These are phyloP conservation scores for Termitomyces sp. DNA, from an alignment of 768 basidiomycete genomes.

Conservation along the genomic window DNA sequence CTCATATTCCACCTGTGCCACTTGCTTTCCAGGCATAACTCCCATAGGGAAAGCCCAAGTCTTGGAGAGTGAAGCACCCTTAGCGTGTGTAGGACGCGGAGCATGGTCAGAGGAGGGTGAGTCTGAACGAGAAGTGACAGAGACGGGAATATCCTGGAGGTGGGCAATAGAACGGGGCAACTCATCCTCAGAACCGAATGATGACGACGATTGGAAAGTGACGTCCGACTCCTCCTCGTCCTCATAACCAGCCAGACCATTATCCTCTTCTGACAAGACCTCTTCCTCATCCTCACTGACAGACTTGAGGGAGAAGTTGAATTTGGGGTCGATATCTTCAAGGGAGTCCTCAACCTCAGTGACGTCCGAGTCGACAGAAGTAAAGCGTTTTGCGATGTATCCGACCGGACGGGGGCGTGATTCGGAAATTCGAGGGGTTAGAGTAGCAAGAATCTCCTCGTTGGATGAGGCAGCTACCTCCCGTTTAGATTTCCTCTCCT, in stretches of 20 bases:
- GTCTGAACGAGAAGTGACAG: slow-evolving; percentile 19
- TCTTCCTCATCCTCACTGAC: slow-evolving; percentile 52
- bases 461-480: slow-evolving; percentile 4
- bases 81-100: slow-evolving; percentile 24
- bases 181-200: slow-evolving; percentile 53
- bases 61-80: slow-evolving; percentile 50
- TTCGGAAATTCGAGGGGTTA: slow-evolving; percentile 37
- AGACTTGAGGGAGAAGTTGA: slow-evolving; percentile 47
- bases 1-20: slow-evolving; percentile 28
- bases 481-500: slow-evolving; percentile 20
- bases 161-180: slow-evolving; percentile 27
- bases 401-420: slow-evolving; percentile 17
- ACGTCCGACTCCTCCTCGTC: slow-evolving; percentile 62
- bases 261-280: slow-evolving; percentile 45
- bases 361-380: slow-evolving; percentile 59
- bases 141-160: slow-evolving; percentile 20
- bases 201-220: slow-evolving; percentile 47
- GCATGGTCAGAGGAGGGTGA: slow-evolving; percentile 18
- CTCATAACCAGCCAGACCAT: slow-evolving; percentile 63
- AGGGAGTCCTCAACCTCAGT: slow-evolving; percentile 64
- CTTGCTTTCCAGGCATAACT: slow-evolving; percentile 13
- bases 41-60: slow-evolving; percentile 65
- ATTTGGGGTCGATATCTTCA: slow-evolving; percentile 37
- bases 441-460: slow-evolving; percentile 40
- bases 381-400: slow-evolving; percentile 35